Base-by-base conservation (phyloP, 202 grass and related monocot genomes). In the Eragrostis tef region DNA sequence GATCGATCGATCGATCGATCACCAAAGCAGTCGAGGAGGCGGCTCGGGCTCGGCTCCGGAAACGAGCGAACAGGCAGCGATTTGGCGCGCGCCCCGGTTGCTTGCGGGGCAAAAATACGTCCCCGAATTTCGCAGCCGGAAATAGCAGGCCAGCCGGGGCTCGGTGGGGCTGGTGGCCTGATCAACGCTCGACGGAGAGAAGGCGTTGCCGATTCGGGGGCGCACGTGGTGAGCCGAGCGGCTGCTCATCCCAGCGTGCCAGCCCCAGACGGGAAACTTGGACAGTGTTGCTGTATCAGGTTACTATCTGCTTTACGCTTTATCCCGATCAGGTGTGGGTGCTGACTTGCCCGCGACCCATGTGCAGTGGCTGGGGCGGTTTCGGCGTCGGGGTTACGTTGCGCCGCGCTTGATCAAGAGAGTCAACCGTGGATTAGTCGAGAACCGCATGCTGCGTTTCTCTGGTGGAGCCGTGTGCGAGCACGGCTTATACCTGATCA, bases 201-300 rank as follows among this genome's bases (percentile, higher is more conserved):
- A 3, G 11, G 9, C 51, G 1, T 19, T 63, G 53, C 66, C 16
- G 51, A 21, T 64, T 79, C 58, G 53, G 17, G 70, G 67, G 43
- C 45, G 82, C 75, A 85, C 74, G 74, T 85, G 83, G 83, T 79
- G 75, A 63, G 53, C 21, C 57, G 56, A 4, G 17, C 29, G 13
- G 65, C 29, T 1, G 46, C 46, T 77, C 73, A 3, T 77, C 82
- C 82, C 52, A 17, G 73, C 82, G 73, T 69, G 52, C 4, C 43
- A 76, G 50, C 19, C 64, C 65, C 27, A n/a, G 43, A 70, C 9
- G 14, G 73, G 64, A 84, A 84, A 77, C 73, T 0, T 2, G 34
- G 34, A 39, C 34, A 39, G 34, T 39, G 31, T 4, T 34, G 34
- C 34, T 39, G 34, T 5, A 39, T 39, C 34, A 39, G 34, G 6